Percentiles rank a stretch among this genome's conserved stretches.
Evolutionary conservation across 495 filamentous ascomycete genomes (phyloP).

Genomic region (Annulohypoxylon maeteangense): DNA sequence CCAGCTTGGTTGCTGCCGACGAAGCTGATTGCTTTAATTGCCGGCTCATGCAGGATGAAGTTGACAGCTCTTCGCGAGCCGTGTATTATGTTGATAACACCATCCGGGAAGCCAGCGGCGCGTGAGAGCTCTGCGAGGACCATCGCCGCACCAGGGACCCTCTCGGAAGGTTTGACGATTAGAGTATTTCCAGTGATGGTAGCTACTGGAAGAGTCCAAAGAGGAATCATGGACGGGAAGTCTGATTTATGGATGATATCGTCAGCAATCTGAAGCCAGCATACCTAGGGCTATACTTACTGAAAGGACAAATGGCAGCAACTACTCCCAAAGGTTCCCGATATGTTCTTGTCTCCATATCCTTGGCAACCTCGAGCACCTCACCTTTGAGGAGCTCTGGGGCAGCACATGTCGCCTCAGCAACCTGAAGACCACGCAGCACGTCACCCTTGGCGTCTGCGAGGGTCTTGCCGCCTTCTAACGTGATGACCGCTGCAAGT

Average conservation of each 20-base stretch:
- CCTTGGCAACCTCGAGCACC: constrained; percentile 95
- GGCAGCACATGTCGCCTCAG: constrained; percentile 94
- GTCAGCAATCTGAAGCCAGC: background rate
- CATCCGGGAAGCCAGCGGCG: constrained; percentile 94
- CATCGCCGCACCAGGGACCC: constrained; percentile 96
- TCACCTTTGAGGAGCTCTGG: constrained; percentile 94
- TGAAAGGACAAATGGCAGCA: constrained; percentile 98
- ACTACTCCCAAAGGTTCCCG: constrained; percentile 93
- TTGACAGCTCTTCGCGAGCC: constrained; percentile 91
- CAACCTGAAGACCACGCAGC: constrained; percentile 93
- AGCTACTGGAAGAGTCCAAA: constrained; percentile 96
- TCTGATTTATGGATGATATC: constrained; percentile 46
- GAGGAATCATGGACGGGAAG: constrained; percentile 99
- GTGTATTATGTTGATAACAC: constrained; percentile 95
- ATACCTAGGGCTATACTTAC: background rate
- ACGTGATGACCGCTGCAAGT: constrained; percentile 91
- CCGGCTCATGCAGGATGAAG: constrained; percentile 95
- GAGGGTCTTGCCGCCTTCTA: constrained; percentile 99
- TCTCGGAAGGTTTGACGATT: constrained; percentile 96
- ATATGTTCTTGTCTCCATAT: constrained; percentile 98
- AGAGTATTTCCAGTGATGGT: constrained; percentile 94
- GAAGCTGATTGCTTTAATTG: constrained; percentile 98
- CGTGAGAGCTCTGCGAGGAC: constrained; percentile 92
- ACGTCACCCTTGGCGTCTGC: constrained; percentile 96
- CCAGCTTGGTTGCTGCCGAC: constrained; percentile 97